These are phyloP conservation scores for Sporothrix brunneoviolacea DNA, from an alignment of 2,329 filamentous ascomycete genomes.

Conservation along the genomic window DNA sequence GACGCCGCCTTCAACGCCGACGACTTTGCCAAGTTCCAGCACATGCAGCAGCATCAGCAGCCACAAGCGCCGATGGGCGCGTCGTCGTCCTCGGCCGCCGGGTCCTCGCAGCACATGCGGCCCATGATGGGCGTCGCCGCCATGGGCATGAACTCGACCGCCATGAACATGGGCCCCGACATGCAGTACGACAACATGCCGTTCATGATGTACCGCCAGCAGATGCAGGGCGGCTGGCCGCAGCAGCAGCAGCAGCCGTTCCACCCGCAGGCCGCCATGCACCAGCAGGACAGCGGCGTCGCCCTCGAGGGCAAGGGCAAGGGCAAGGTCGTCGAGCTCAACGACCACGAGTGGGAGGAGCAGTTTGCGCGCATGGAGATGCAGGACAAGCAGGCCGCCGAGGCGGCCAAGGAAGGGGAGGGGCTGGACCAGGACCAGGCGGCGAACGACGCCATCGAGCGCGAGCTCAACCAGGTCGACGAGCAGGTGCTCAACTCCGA, in stretches of 20 bases:
- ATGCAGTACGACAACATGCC: slow-evolving; percentile 43
- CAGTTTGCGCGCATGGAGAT: slow-evolving; percentile 87
- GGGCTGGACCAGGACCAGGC: slow-evolving; percentile 58
- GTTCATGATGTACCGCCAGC: slow-evolving; percentile 40
- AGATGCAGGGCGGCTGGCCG: slow-evolving; percentile 35
- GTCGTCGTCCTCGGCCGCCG: slow-evolving; percentile 51
- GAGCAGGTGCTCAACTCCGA: slow-evolving; percentile 55
- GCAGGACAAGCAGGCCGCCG: slow-evolving; percentile 42
- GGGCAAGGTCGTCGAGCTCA: slow-evolving; percentile 88
- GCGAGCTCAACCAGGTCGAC: slow-evolving; percentile 84
- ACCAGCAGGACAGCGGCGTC: slow-evolving; percentile 33
- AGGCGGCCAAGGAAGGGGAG: slow-evolving; percentile 89
- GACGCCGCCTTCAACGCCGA: slow-evolving; percentile 67
- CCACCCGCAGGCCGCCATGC: slow-evolving; percentile 34
- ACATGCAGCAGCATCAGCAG: slow-evolving; percentile 50
- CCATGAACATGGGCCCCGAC: slow-evolving; percentile 8
- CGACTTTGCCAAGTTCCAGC: slow-evolving; percentile 83
- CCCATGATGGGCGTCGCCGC: slow-evolving; percentile 54
- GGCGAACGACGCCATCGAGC: slow-evolving; percentile 61
- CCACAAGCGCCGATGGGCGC: slow-evolving; percentile 25
- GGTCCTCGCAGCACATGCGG: slow-evolving; percentile 42
- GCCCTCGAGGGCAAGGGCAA: slow-evolving; percentile 50
- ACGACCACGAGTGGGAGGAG: slow-evolving; percentile 92
- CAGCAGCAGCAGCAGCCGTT: slow-evolving; percentile 21
- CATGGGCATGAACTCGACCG: slow-evolving; percentile 42